Evolutionary conservation across 768 basidiomycete genomes (phyloP), one percentile per base, ranked within the genome.

Genomic region (Rhizopogon vinicolor): DNA sequence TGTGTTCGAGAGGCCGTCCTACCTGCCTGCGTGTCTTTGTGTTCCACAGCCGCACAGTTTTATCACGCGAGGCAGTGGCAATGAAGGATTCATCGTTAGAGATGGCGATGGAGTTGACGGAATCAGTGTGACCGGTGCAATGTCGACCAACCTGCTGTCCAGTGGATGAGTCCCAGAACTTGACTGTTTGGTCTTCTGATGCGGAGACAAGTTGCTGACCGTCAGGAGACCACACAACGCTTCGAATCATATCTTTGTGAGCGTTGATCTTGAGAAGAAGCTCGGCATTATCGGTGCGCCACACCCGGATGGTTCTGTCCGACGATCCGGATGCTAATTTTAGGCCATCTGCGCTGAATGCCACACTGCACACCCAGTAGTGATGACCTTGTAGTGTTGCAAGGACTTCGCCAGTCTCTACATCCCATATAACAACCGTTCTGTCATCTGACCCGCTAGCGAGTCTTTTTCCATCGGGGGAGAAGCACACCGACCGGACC

Each of bases 41-140:
- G 57, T 65, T 63, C 69, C 69, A 70, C 2, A 70, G 46, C 44
- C 70, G 69, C 62, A 71, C 57, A 56, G 61, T 55, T 14, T 57
- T 57, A 53, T 67, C 65, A 3, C 66, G 63, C 1, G 67, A 72
- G 18, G 70, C 71, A 28, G 71, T 69, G 10, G 65, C 69, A 28
- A 72, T 65, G 45, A 57, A 69, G 16, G 55, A 57, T 25, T 71
- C 64, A 10, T 71, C 63, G 7, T 68, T 63, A 16, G 68, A 70
- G 28, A 70, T 62, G 41, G 68, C 62, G 53, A 70, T 63, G 52
- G 68, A 71, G 46, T 59, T 62, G 58, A 72, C 61, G 54, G 62
- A 58, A 25, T 62, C 64, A 13, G 60, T 59, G 51, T 70, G 66
- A 43, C 68, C 70, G 41, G 46, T 62, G 39, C 67, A 62, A 31